Base-by-base conservation (phyloP, 2,329 filamentous ascomycete species). In the Alternaria arbusti region DNA sequence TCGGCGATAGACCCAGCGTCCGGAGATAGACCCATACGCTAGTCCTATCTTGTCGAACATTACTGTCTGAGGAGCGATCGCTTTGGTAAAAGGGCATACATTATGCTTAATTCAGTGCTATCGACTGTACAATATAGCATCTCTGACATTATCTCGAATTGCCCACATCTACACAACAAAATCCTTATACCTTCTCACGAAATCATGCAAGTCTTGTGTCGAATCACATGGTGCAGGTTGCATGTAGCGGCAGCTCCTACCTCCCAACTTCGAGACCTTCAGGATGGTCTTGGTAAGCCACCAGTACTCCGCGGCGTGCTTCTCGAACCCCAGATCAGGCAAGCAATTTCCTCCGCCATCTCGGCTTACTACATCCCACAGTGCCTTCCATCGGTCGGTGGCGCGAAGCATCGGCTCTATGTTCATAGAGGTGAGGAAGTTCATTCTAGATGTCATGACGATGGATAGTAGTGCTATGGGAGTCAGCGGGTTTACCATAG, bases 201-300 rank as follows among this genome's bases (percentile, higher is more conserved):
- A 36, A 23, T 51, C 28, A 36, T 51, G 49, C 28, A 51, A 36
- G 9, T 36, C 28, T 1, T 51, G 49, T 3, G 12, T 28, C 17
- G 49, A 51, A 3, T 51, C 49, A 5, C 49, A 51, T n/a, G 49
- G 49, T 11, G 10, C 28, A 36, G 20, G 28, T 15, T 51, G 49
- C 12, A 51, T 9, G n/a, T 51, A 36, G 3, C 49, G 28, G 11
- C 49, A 51, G 5, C 49, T 36, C 49, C 32, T 28, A 13, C 32
- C 49, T 7, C 49, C 28, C 13, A 8, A 15, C 5, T 6, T 20
- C 7, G 32, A 17, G 12, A 23, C 49, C 17, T 3, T 51, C 8
- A 51, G 11, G 3, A 51, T 11, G 7, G 49, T 51, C 49, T 30
- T 51, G 3, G 28, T 23, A 13, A 51, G 28, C 20, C 49, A 36